Evolutionary conservation across 1,139 yeast species (phyloP).

Genomic region (Casaregolazyma suthepensis): DNA sequence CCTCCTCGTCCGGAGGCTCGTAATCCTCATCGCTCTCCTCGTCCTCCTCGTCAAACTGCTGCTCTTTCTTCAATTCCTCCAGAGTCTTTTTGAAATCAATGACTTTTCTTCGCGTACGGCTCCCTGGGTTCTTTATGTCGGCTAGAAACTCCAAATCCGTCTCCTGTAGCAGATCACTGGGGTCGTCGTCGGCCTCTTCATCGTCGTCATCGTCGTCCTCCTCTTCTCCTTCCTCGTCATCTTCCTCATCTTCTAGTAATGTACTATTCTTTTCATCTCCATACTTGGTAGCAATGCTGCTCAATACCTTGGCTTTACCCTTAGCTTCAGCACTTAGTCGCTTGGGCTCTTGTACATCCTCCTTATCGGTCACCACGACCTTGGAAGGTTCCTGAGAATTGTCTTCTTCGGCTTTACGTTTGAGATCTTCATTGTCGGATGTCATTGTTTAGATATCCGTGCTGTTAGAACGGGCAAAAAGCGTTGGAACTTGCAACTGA

Average conservation of each 20-base stretch:
- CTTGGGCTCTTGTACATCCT: slow-evolving; percentile 31
- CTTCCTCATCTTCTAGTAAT: slow-evolving; percentile 28
- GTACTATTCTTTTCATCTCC: slow-evolving; percentile 34
- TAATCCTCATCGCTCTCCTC: slow-evolving; percentile 30
- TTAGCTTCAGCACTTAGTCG: slow-evolving; percentile 12
- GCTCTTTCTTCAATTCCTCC: slow-evolving; percentile 46
- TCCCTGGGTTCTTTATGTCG: slow-evolving; percentile 74
- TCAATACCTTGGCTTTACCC: slow-evolving; percentile 22
- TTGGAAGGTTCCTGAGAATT: slow-evolving; percentile 18
- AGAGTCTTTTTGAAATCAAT: slow-evolving; percentile 87
- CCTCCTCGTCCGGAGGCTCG: not conserved
- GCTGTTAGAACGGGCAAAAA: too few species aligned
- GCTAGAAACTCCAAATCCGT: slow-evolving; percentile 27
- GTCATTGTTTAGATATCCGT: not conserved
- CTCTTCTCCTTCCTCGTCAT: slow-evolving; percentile 26
- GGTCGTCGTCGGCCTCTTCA: slow-evolving; percentile 21
- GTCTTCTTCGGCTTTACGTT: slow-evolving; percentile 10
- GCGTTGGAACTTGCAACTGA: not conserved
- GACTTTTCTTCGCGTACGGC: slow-evolving; percentile 87
- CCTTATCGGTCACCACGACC: slow-evolving; percentile 42
- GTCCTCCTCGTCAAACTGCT: slow-evolving; percentile 36
- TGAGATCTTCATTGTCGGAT: slow-evolving; percentile 2
- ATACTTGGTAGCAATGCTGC: slow-evolving; percentile 26
- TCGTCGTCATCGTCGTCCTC: slow-evolving; percentile 25
- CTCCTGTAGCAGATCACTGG: slow-evolving; percentile 22